phyloP scores from a whole-genome alignment of 2,329 filamentous ascomycete genomes.

The Polytolypa hystricis region DNA sequence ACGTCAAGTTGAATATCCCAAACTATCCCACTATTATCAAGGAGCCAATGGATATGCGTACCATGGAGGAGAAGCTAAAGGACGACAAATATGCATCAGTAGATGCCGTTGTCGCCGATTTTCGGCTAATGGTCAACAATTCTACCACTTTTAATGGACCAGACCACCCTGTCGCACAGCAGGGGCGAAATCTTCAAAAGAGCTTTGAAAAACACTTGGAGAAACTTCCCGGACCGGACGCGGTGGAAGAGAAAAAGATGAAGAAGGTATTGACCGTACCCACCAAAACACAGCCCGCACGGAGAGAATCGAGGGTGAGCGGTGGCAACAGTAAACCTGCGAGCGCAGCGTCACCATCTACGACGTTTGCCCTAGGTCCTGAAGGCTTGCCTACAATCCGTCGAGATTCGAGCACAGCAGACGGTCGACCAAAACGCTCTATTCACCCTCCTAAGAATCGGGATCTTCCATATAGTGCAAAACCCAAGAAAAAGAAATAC shows the following conservation, averaged over 20 bases:
- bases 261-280: slow-evolving; percentile 28
- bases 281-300: slow-evolving; percentile 33
- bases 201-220: slow-evolving; percentile 51
- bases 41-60: slow-evolving; percentile 71
- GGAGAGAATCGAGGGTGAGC: slow-evolving; percentile 36
- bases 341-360: slow-evolving; percentile 34
- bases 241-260: slow-evolving; percentile 52
- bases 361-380: slow-evolving; percentile 64
- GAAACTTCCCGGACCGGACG: slow-evolving; percentile 46
- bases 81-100: slow-evolving; percentile 56
- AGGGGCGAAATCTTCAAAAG: slow-evolving; percentile 50
- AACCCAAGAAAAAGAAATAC: slow-evolving; percentile 83
- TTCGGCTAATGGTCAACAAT: slow-evolving; percentile 70
- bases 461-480: slow-evolving; percentile 79
- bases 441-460: slow-evolving; percentile 86
- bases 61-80: slow-evolving; percentile 72
- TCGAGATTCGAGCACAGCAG: slow-evolving; percentile 67
- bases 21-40: slow-evolving; percentile 62
- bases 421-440: slow-evolving; percentile 79
- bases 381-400: slow-evolving; percentile 73
- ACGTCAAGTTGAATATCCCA: slow-evolving; percentile 63
- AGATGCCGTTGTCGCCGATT: slow-evolving; percentile 62
- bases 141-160: slow-evolving; percentile 71
- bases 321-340: slow-evolving; percentile 22
- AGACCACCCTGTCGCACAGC: slow-evolving; percentile 59